Base-by-base conservation (phyloP, 108 stramenopile species). In the Licmophora abbreviata region DNA sequence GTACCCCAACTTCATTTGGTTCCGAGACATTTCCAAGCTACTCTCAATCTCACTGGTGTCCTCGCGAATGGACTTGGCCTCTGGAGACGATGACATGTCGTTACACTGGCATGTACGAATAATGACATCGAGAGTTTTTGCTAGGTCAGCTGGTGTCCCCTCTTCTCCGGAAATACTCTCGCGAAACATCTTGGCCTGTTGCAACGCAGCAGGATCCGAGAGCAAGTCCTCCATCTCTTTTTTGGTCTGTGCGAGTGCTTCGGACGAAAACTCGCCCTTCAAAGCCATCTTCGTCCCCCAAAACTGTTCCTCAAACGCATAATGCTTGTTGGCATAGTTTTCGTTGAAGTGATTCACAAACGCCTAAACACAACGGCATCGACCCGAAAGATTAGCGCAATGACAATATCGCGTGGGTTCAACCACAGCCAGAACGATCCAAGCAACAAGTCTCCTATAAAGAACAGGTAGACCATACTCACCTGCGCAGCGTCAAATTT, bases 211-310 rank as follows among this genome's bases (percentile, higher is more conserved):
- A 11, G 54, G 60, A 46, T 85, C 77, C 4, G 73, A 63, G 0
- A 85, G 49, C 25, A 85, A 61, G 25, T 51, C 65, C 54, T 85
- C 79, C 79, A 85, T 76, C 20, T 71, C 79, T n/a, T 27, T 42
- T 59, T 85, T 85, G 22, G 83, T 81, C 26, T 63, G 54, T 8
- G 73, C 60, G 14, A 81, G 59, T 7, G 64, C 42, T 20, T 73
- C 77, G n/a, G 71, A 59, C 1, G 69, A 72, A 59, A 70, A 85
- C 9, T 61, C 51, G 22, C 59, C 41, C 7, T 69, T 61, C 24
- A 85, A 58, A 8, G 69, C 74, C 83, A 85, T 85, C 51, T 78
- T 81, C 1, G 79, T 81, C n/a, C 79, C 83, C 83, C 83, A 85
- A 53, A 85, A 85, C 53, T 85, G 79, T 12, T 67, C 49, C 51